Base-by-base conservation (phyloP, 352 stramenopile genomes). In the Phytophthora kernoviae region DNA sequence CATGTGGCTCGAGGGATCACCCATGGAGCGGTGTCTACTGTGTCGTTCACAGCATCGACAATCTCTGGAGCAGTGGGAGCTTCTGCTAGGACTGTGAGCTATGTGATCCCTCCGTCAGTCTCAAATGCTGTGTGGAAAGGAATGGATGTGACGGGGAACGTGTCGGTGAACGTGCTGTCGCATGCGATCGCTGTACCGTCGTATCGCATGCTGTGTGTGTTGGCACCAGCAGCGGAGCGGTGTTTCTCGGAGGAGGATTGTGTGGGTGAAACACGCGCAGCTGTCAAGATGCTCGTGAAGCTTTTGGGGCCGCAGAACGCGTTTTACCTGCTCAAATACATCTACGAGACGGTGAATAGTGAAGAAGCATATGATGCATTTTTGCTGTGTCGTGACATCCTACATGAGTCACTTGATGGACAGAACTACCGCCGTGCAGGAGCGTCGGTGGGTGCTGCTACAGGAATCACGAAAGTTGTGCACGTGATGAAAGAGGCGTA, bases 311-410 rank as follows among this genome's bases (percentile, higher is more conserved):
- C 84, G 15, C 84, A 93, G 51, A 91, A 90, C 48, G 84, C 81
- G 12, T 84, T 89, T 43, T 87, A 88, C 56, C 17, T 91, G 41
- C 62, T 93, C 24, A 88, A 90, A 56, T 86, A 65, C 48, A 50
- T 83, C 30, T 89, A 91, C 64, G 78, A 93, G 65, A 81, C 75
- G 0, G 65, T 90, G 22, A 90, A 90, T 59, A 91, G 81, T 32
- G 84, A 93, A 41, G 84, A 90, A 66, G 65, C 73, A 5, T 73
- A 87, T 53, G 84, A 93, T 45, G 61, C 71, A 10, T 86, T 93
- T 34, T 50, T 91, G 49, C 39, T 91, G 11, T 90, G 78, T 53
- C 70, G 81, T 21, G 84, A 93, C 42, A 33, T 93, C 18, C 43
- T 81, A 26, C 63, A 84, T 17, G 81, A 93, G 48, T 83, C 75